Percentiles rank a stretch among this genome's conserved stretches.
Conservation (phyloP, 148 eudicot species). For the Tetragonia tetragonoides region DNA sequence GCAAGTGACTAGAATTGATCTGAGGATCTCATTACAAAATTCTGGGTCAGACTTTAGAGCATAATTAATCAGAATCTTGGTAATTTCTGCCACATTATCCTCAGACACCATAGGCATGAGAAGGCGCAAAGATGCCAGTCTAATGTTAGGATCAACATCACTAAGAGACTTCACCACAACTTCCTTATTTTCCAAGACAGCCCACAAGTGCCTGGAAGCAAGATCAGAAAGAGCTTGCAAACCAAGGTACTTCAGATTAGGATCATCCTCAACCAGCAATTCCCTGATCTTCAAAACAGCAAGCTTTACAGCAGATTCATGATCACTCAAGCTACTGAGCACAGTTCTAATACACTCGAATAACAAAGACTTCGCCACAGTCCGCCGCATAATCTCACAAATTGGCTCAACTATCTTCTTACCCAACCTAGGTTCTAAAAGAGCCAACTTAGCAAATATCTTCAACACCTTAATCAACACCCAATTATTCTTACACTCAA, state of each 20-base stretch:
- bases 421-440: conserved; percentile 77
- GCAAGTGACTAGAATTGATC: conserved; percentile 61
- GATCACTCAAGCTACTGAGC: conserved; percentile 58
- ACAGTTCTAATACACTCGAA: conserved; percentile 89
- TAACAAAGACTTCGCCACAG: conserved; percentile 68
- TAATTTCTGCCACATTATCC: conserved; percentile 69
- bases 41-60: conserved; percentile 78
- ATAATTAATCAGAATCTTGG: conserved; percentile 63
- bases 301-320: conserved; percentile 66
- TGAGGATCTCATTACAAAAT: conserved; percentile 76
- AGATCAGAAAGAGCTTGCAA: conserved; percentile 62
- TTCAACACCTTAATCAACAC: conserved; percentile 88
- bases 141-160: conserved; percentile 65
- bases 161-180: conserved; percentile 65
- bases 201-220: conserved; percentile 51
- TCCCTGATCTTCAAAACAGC: conserved; percentile 62
- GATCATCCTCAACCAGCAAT: conserved; percentile 67
- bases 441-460: conserved; percentile 78
- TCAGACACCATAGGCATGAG: conserved; percentile 85
- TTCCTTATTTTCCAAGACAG: conserved; percentile 76
- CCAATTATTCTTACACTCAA: conserved; percentile 89
- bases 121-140: conserved; percentile 64
- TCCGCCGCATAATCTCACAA: conserved; percentile 73
- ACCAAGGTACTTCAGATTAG: conserved; percentile 76
- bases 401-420: conserved; percentile 81